Percentiles rank a stretch among this genome's conserved stretches.
Evolutionary conservation across 2,329 filamentous ascomycete genomes (phyloP).

Genomic region (Claviceps cyperi): DNA sequence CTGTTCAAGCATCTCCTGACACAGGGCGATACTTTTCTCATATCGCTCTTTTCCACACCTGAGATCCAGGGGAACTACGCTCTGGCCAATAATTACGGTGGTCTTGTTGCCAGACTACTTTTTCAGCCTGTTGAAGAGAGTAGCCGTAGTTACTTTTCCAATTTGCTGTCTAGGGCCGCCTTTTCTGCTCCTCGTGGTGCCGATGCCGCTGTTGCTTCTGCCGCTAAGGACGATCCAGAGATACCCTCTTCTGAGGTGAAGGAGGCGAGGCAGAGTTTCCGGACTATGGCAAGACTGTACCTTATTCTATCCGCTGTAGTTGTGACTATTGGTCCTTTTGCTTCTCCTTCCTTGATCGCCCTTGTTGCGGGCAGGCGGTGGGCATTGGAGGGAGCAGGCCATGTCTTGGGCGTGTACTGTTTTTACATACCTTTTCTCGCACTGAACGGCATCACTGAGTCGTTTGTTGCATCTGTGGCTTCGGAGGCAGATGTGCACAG

Average conservation of each 20-base stretch:
- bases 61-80: constrained; percentile 83
- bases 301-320: constrained; percentile 56
- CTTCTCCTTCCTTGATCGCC: constrained; percentile 58
- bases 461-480: constrained; percentile 82
- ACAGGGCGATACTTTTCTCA: constrained; percentile 82
- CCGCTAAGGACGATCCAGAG: background rate
- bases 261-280: constrained; percentile 38
- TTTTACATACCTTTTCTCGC: constrained; percentile 89
- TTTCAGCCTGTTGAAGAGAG: constrained; percentile 95
- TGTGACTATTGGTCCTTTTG: constrained; percentile 55
- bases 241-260: constrained; percentile 16
- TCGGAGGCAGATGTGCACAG: constrained; percentile 56
- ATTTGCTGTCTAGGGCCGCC: constrained; percentile 41
- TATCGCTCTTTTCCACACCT: constrained; percentile 62
- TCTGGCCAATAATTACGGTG: constrained; percentile 87
- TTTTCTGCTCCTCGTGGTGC: background rate
- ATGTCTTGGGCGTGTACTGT: constrained; percentile 67
- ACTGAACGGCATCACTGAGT: constrained; percentile 80
- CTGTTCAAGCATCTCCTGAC: constrained; percentile 86
- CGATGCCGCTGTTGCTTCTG: constrained; percentile 5
- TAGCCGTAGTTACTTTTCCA: constrained; percentile 78
- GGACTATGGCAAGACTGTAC: constrained; percentile 57
- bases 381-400: constrained; percentile 56
- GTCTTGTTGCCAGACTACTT: constrained; percentile 71
- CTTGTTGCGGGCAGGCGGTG: constrained; percentile 67